These are phyloP conservation scores for Lactarius vividus DNA, from an alignment of 768 basidiomycete genomes.

Conservation along the genomic window DNA sequence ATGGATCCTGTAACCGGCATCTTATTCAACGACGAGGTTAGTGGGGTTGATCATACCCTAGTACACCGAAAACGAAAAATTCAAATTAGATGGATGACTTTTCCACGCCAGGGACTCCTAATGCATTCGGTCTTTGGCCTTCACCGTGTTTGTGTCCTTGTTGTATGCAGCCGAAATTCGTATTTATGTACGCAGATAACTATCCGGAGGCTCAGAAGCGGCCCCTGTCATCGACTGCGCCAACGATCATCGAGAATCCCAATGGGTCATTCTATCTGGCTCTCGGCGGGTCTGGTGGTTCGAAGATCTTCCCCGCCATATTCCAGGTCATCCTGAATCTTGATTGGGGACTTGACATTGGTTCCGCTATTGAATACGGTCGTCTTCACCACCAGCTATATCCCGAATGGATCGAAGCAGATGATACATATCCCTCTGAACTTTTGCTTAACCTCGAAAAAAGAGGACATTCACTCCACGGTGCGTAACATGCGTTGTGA, in stretches of 20 bases:
- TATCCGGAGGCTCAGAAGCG: slow-evolving; percentile 87
- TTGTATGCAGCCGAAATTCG: slow-evolving; percentile 8
- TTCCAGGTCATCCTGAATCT: slow-evolving; percentile 78
- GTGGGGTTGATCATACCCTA: slow-evolving; percentile 12
- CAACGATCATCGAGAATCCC: slow-evolving; percentile 74
- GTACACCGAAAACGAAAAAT: not conserved
- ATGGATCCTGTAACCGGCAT: slow-evolving; percentile 86
- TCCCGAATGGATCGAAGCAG: slow-evolving; percentile 59
- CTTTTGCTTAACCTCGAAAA: slow-evolving; percentile 54
- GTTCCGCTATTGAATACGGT: slow-evolving; percentile 78
- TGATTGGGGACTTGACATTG: slow-evolving; percentile 78
- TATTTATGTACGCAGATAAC: slow-evolving; percentile 54
- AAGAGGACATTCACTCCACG: slow-evolving; percentile 69
- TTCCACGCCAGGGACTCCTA: slow-evolving; percentile 78
- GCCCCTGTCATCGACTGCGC: slow-evolving; percentile 80
- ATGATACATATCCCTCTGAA: slow-evolving; percentile 54
- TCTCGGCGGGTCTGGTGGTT: slow-evolving; percentile 85
- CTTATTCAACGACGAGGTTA: slow-evolving; percentile 82
- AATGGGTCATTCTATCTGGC: slow-evolving; percentile 73
- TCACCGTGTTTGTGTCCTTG: slow-evolving; percentile 54
- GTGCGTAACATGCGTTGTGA: slow-evolving; percentile 38
- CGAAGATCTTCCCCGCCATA: slow-evolving; percentile 75
- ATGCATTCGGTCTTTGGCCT: slow-evolving; percentile 78
- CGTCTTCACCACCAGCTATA: slow-evolving; percentile 87
- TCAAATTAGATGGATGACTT: slow-evolving; percentile 81